A percentile compares a stretch with the other conserved stretches of the same genome.
These are phyloP conservation scores for Rhipidocladum racemiflorum DNA, from an alignment of 176 grass and related monocot genomes.

Conservation along the genomic window DNA sequence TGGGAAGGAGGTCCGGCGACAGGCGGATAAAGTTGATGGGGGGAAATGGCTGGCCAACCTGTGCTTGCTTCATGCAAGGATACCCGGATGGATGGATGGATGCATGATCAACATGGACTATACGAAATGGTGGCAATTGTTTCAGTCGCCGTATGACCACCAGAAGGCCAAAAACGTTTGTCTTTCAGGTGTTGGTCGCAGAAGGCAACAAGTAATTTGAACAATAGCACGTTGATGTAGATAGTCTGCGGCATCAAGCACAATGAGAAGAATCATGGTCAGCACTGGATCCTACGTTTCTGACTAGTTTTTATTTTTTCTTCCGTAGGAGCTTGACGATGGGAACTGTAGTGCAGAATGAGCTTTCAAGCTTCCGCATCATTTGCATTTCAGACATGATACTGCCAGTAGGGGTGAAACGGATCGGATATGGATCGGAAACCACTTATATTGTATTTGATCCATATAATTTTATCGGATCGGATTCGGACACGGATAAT, in stretches of 20 bases:
- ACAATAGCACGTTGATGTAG: neutral
- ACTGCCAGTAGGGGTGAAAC: no score
- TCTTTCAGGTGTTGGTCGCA: neutral
- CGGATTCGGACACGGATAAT: no score
- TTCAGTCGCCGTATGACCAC: neutral
- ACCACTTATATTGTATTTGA: no score
- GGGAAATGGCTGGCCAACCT: constrained; percentile 26
- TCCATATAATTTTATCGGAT: no score
- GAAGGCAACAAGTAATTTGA: neutral
- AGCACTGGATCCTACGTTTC: neutral
- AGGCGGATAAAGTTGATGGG: neutral
- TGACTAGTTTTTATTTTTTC: neutral
- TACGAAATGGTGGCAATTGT: neutral
- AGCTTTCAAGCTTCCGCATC: neutral
- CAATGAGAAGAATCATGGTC: neutral
- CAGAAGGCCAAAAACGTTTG: neutral
- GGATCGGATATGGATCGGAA: no score
- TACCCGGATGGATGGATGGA: neutral
- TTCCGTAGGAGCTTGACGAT: neutral
- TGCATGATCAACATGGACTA: neutral
- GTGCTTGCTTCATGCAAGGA: neutral
- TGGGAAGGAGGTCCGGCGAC: neutral
- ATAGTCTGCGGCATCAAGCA: neutral
- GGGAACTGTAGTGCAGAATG: neutral
- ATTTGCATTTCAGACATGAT: constrained; percentile 3